Percentiles rank a stretch among this genome's conserved stretches.
These are phyloP conservation scores for Tagetes patula DNA, from an alignment of 129 eudicot genomes.

Conservation along the genomic window DNA sequence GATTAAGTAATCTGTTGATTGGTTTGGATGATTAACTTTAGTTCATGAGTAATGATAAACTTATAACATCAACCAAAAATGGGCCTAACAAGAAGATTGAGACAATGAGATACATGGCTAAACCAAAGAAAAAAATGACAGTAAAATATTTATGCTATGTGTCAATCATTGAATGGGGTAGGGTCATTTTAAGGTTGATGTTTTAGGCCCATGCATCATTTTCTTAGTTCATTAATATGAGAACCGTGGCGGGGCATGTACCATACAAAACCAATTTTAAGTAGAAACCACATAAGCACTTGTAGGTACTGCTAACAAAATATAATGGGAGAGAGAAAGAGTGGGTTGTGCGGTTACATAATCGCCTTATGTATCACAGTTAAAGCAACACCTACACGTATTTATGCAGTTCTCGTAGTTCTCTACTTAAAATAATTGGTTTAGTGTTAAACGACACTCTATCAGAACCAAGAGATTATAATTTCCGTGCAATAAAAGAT, in stretches of 20 bases:
- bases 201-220: not conserved
- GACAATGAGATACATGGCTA: not conserved
- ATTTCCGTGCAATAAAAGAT: not conserved
- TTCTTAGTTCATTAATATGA: not conserved
- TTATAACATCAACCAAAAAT: not conserved
- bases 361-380: not conserved
- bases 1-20: not conserved
- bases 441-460: not conserved
- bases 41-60: not conserved
- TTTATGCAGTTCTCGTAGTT: not conserved
- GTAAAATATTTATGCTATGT: not conserved
- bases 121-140: not conserved
- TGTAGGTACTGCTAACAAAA: not conserved
- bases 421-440: not conserved
- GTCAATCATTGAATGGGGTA: not conserved
- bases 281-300: not conserved
- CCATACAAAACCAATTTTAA: too few species aligned
- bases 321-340: not conserved
- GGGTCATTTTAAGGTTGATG: not conserved
- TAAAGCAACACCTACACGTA: not conserved
- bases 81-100: not conserved
- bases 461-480: not conserved
- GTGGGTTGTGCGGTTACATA: not conserved
- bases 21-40: not conserved
- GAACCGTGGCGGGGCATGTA: not conserved